Conservation (phyloP, 176 grass and related monocot species). For the Alopecurus myosuroides region DNA sequence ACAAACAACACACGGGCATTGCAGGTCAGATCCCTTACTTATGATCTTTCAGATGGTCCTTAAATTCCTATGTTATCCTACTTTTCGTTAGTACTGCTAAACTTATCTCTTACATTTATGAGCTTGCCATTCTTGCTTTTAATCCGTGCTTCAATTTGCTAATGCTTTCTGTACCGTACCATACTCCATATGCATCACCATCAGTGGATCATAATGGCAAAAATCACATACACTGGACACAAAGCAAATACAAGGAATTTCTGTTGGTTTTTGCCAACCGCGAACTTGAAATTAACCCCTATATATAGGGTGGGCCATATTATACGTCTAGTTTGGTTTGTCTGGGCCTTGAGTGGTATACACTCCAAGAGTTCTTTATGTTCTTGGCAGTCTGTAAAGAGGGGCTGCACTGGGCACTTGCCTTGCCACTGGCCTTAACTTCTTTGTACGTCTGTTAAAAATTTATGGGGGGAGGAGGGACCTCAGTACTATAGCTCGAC, state of each 20-base stretch:
- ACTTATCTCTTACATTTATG: slow-evolving; percentile 13
- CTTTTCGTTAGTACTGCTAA: slow-evolving; percentile 6
- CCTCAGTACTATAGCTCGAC: slow-evolving; percentile 39
- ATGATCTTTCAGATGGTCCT: slow-evolving; percentile 23
- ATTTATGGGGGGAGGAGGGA: slow-evolving; percentile 48
- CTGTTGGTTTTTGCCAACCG: slow-evolving; percentile 27
- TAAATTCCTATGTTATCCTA: slow-evolving; percentile 26
- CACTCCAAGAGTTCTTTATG: slow-evolving; percentile 64
- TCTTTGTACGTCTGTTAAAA: slow-evolving; percentile 55
- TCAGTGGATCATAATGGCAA: slow-evolving; percentile 8
- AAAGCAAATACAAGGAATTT: not conserved
- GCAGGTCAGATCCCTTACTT: slow-evolving; percentile 67
- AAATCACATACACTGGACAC: not conserved
- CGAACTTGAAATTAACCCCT: slow-evolving; percentile 27
- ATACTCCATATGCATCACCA: slow-evolving; percentile 4
- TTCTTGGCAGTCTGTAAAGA: slow-evolving; percentile 57
- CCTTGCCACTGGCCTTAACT: slow-evolving; percentile 43
- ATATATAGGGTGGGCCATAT: slow-evolving; percentile 28
- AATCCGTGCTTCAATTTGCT: slow-evolving; percentile 4
- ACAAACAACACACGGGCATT: slow-evolving; percentile 3
- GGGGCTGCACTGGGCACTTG: slow-evolving; percentile 18
- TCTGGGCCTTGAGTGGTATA: slow-evolving; percentile 51
- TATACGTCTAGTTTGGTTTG: slow-evolving; percentile 43
- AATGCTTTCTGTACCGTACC: slow-evolving; percentile 11
- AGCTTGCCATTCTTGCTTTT: slow-evolving; percentile 24